These are phyloP conservation scores for Marsdenia floribunda DNA, from an alignment of 257 asterid genomes.

Conservation along the genomic window DNA sequence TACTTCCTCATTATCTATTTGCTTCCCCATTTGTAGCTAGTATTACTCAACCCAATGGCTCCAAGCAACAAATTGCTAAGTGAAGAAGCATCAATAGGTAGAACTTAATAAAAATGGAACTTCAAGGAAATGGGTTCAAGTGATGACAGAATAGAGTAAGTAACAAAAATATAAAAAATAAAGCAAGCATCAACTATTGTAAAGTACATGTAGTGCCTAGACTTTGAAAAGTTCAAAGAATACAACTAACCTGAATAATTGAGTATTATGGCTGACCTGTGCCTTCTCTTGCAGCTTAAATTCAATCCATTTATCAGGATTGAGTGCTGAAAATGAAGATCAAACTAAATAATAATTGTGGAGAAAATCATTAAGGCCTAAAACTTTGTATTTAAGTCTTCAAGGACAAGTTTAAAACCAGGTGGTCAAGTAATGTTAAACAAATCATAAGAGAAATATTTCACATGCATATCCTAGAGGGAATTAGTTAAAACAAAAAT, in stretches of 20 bases:
- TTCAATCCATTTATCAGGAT: slow-evolving; percentile 84
- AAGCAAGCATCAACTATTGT: background rate
- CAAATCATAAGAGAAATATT: background rate
- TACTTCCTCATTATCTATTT: background rate
- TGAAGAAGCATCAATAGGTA: background rate
- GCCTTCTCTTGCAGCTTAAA: slow-evolving; percentile 88
- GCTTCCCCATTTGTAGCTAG: background rate
- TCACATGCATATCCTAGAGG: background rate
- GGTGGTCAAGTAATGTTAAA: background rate
- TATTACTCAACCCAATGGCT: background rate
- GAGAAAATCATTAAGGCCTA: background rate
- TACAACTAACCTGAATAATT: slow-evolving; percentile 64
- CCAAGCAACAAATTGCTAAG: background rate
- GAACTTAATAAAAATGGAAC: background rate
- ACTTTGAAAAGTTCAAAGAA: background rate
- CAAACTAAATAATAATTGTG: background rate
- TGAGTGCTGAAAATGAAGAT: slow-evolving; percentile 58
- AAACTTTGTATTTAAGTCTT: background rate
- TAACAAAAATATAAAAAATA: background rate
- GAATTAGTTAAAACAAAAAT: background rate
- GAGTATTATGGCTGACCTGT: slow-evolving; percentile 89
- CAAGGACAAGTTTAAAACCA: background rate
- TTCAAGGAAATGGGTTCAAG: background rate
- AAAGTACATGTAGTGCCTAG: background rate
- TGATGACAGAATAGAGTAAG: background rate